Evolutionary conservation across 306 rosid genomes (phyloP), one percentile per base, ranked within the genome.

Genomic region (Pterocarpus macrocarpus): DNA sequence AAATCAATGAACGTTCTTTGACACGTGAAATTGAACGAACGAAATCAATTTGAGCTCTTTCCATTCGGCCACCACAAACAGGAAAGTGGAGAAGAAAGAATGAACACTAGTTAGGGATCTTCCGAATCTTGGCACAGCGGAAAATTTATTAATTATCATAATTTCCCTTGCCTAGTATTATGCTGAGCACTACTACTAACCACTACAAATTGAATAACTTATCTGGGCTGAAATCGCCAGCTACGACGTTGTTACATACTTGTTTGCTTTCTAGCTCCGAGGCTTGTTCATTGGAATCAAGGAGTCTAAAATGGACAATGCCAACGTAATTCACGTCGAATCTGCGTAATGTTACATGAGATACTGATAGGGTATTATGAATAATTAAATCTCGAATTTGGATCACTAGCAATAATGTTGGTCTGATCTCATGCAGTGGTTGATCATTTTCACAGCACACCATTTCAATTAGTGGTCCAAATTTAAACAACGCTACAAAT

Each of bases 241-340:
- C 5, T 38, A 38, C 41, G 41, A 38, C 5, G 41, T 55, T 61
- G 3, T 47, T 34, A 22, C 49, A 75, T 30, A 8, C 28, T 75
- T 75, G 49, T 45, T 47, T 62, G 5, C 7, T 33, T 57, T 58
- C 28, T 22, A 22, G 28, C 36, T 39, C 56, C 6, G 11, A 28
- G 17, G 28, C 52, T 45, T 61, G 61, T 34, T 75, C 17, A 32
- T 6, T 45, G 59, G 36, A 12, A 73, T 73, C 58, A 39, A 72
- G 32, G 15, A 4, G 34, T 58, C 78, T 15, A 44, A 65, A 64
- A 52, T 36, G 7, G 55, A 77, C 73, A 36, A 52, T 14, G 14
- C 65, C 53, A 64, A 65, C 73, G 64, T 77, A 55, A 36, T 52
- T 45, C 73, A 36, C 9, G 81, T 77, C 41, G 64, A 64, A 76